phyloP scores from a whole-genome alignment of 768 basidiomycete genomes.

The Naganishia antarctica region DNA sequence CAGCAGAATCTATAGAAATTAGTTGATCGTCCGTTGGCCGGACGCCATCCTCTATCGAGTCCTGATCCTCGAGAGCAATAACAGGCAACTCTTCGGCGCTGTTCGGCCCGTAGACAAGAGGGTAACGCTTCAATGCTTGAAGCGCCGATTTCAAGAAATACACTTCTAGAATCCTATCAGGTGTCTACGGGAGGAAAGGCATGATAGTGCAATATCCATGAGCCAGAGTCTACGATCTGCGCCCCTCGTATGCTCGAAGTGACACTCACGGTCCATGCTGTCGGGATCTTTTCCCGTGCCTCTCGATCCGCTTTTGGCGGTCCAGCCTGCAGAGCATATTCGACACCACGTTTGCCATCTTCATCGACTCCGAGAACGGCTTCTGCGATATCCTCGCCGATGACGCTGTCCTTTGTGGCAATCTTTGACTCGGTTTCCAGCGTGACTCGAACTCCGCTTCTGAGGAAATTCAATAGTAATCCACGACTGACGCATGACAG shows the following conservation, averaged over 20 bases:
- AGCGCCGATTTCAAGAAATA: conserved; percentile 58
- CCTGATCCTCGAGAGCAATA: not conserved
- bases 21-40: conserved; percentile 58
- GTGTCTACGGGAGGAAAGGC: conserved; percentile 52
- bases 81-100: not conserved
- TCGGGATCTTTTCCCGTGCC: conserved; percentile 69
- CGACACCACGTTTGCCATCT: conserved; percentile 35
- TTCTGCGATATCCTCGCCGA: conserved; percentile 33
- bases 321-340: conserved; percentile 41
- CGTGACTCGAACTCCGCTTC: conserved; percentile 63
- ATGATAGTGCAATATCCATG: too few species aligned
- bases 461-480: conserved; percentile 73
- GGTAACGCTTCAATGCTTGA: conserved; percentile 35
- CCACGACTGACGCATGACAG: conserved; percentile 61
- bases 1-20: conserved; percentile 64
- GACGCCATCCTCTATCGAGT: conserved; percentile 55
- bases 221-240: too few species aligned
- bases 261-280: conserved; percentile 59
- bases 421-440: conserved; percentile 54
- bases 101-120: conserved; percentile 37
- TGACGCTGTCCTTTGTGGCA: conserved; percentile 29
- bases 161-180: conserved; percentile 87
- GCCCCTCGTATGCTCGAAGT: too few species aligned
- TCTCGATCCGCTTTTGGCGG: conserved; percentile 57
- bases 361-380: conserved; percentile 40